Evolutionary conservation across 495 filamentous ascomycete genomes (phyloP).

Genomic region (Penicillium simplicissimum): DNA sequence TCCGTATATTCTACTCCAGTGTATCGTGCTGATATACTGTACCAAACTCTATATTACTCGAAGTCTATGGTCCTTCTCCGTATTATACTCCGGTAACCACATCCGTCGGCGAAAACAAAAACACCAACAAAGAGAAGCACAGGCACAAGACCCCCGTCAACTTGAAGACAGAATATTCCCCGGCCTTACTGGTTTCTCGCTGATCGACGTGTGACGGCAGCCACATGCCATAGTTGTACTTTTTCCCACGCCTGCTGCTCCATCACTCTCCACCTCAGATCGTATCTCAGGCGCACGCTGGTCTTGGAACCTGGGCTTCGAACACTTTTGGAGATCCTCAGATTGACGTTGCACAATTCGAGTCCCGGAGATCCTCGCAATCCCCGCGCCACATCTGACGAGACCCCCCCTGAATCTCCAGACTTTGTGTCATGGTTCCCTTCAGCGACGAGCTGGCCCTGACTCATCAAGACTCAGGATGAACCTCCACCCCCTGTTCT

Average conservation of each 20-base stretch:
- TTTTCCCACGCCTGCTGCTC: background rate
- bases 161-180: constrained; percentile 12
- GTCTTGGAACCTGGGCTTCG: background rate
- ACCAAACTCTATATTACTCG: background rate
- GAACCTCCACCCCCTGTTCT: background rate
- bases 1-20: background rate
- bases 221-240: constrained; percentile 1
- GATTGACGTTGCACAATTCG: constrained; percentile 11
- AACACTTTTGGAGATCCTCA: constrained; percentile 18
- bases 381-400: constrained; percentile 9
- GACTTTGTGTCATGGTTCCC: constrained; percentile 10
- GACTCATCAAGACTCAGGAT: background rate
- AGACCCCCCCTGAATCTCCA: background rate
- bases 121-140: background rate
- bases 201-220: constrained; percentile 20
- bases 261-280: background rate
- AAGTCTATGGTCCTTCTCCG: too few relatives aligned
- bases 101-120: background rate
- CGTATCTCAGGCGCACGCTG: constrained; percentile 1
- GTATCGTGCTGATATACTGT: background rate
- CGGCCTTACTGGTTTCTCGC: background rate
- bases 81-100: background rate
- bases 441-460: background rate
- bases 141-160: background rate
- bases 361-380: background rate